Percentiles rank a stretch among this genome's conserved stretches.
Evolutionary conservation across 805 yeast species (phyloP).

Genomic region (Cyberlindnera euphorbiiphila): DNA sequence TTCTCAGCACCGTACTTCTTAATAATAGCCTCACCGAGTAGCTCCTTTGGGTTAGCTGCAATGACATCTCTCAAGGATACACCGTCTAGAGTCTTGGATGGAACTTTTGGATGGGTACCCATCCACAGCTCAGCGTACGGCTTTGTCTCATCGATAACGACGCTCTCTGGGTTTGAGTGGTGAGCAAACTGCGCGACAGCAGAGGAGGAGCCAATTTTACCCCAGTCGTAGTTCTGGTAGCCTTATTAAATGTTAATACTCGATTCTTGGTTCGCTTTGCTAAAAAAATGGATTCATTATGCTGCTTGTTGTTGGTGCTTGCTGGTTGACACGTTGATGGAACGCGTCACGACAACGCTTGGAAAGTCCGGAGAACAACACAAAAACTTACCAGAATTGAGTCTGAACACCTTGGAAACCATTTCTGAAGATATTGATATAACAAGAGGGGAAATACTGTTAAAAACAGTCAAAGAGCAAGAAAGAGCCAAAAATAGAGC

Average conservation of each 20-base stretch:
- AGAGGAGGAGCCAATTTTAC: conserved; percentile 76
- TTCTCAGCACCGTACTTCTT: conserved; percentile 60
- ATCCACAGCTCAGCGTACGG: conserved; percentile 99
- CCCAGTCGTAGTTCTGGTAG: conserved; percentile 83
- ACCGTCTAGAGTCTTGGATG: conserved; percentile 57
- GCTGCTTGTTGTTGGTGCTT: too few species aligned
- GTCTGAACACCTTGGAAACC: conserved; percentile 35
- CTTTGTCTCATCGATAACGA: conserved; percentile 61
- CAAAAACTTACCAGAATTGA: conserved; percentile 35
- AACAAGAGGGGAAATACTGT: conserved; percentile 2
- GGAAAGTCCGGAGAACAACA: background rate
- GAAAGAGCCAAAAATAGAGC: too few species aligned
- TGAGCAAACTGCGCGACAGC: conserved; percentile 89
- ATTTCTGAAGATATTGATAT: conserved; percentile 10
- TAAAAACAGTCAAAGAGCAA: conserved; percentile 11
- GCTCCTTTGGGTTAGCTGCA: conserved; percentile 49
- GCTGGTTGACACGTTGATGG: background rate
- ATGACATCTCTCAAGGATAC: conserved; percentile 66
- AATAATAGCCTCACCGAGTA: conserved; percentile 57
- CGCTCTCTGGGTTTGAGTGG: conserved; percentile 51
- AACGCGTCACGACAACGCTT: background rate
- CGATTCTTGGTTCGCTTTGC: too few species aligned
- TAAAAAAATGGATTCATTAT: too few species aligned
- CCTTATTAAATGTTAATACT: conserved; percentile 41
- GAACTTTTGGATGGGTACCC: conserved; percentile 96